Evolutionary conservation across 768 basidiomycete species (phyloP).

Genomic region (Lactifluus volemus): DNA sequence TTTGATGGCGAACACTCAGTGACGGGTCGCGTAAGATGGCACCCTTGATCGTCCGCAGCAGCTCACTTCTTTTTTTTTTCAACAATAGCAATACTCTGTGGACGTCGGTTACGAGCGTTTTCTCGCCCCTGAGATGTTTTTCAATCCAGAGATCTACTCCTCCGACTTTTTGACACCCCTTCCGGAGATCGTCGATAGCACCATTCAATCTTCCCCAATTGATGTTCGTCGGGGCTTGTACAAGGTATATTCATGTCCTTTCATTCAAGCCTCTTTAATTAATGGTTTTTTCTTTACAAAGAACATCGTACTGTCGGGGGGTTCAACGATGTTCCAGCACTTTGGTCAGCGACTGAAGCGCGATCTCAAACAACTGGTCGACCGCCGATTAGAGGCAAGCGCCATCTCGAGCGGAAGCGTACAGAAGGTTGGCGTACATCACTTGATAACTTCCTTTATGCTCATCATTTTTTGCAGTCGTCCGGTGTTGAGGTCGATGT

Average conservation of each 20-base stretch:
- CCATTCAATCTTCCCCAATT: slow-evolving; percentile 93
- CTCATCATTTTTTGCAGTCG: slow-evolving; percentile 43
- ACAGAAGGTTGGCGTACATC: slow-evolving; percentile 48
- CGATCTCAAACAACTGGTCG: slow-evolving; percentile 90
- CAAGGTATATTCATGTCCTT: slow-evolving; percentile 45
- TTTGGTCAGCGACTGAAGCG: slow-evolving; percentile 96
- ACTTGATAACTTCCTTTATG: not conserved
- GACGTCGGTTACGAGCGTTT: slow-evolving; percentile 99
- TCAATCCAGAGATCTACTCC: slow-evolving; percentile 98
- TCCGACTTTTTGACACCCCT: slow-evolving; percentile 96
- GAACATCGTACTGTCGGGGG: slow-evolving; percentile 97
- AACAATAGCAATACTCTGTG: slow-evolving; percentile 73
- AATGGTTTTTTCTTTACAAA: slow-evolving; percentile 23
- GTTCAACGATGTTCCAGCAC: slow-evolving; percentile 98
- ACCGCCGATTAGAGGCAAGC: slow-evolving; percentile 76
- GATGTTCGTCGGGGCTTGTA: slow-evolving; percentile 95
- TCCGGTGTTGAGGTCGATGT: slow-evolving; percentile 97
- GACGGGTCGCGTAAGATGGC: slow-evolving; percentile 66
- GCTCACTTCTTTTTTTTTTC: not conserved
- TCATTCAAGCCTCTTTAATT: not conserved
- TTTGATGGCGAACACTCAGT: slow-evolving; percentile 92
- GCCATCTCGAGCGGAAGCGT: slow-evolving; percentile 64
- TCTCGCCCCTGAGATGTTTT: slow-evolving; percentile 98
- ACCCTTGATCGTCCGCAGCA: not conserved
- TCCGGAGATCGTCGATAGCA: slow-evolving; percentile 91